These are phyloP conservation scores for Camellia oleifera DNA, from an alignment of 179 eudicot genomes.

Conservation along the genomic window DNA sequence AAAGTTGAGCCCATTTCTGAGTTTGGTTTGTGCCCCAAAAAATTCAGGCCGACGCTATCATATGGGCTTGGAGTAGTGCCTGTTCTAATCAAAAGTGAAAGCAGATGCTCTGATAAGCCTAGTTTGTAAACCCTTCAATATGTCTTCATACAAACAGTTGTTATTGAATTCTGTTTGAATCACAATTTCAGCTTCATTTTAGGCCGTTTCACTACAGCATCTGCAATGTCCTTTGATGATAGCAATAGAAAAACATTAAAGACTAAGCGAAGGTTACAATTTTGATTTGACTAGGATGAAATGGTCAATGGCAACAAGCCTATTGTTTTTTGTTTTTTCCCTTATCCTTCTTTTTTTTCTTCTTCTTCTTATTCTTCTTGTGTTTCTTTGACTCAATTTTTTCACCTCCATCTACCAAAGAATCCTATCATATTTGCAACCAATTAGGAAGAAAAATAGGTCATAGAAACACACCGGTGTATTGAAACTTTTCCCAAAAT, in stretches of 20 bases:
- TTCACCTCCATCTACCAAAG: conserved; percentile 21
- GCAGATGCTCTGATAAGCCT: neutral
- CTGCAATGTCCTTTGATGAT: conserved; percentile 10
- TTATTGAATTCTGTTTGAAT: neutral
- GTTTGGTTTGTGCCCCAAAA: too few relatives aligned
- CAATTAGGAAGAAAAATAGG: neutral
- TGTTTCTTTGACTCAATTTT: conserved; percentile 16
- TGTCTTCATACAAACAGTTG: neutral
- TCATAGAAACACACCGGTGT: neutral
- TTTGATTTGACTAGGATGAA: neutral
- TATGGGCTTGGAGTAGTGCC: neutral
- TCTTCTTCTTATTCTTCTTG: conserved; percentile 34
- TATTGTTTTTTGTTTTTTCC: conserved; percentile 32
- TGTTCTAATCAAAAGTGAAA: neutral
- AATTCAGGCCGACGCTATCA: too few relatives aligned
- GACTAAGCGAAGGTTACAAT: neutral
- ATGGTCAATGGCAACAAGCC: conserved; percentile 10
- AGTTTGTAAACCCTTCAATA: conserved; percentile 1
- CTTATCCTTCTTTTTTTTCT: conserved; percentile 9
- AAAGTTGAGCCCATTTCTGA: too few relatives aligned
- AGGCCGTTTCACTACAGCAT: conserved; percentile 14
- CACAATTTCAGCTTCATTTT: conserved; percentile 32
- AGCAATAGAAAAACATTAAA: conserved; percentile 1
- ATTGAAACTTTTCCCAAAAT: neutral
- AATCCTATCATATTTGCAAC: conserved; percentile 23